These are phyloP conservation scores for Penicillium sp. DNA, from an alignment of 2,329 filamentous ascomycete genomes.

Conservation along the genomic window DNA sequence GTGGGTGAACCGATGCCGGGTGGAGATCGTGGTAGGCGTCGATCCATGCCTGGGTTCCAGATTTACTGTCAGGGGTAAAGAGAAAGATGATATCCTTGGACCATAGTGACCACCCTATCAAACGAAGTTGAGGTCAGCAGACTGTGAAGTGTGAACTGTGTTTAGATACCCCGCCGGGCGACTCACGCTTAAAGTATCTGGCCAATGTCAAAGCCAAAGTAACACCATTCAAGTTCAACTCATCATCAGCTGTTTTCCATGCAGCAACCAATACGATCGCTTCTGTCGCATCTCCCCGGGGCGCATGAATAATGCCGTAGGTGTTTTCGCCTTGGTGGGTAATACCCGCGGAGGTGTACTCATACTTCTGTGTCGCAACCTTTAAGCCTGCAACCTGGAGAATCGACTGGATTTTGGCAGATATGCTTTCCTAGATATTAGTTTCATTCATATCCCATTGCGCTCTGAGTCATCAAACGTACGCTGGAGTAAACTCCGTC, in stretches of 20 bases:
- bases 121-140: constrained; percentile 15
- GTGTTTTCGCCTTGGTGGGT: constrained; percentile 80
- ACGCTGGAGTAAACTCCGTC: constrained; percentile 29
- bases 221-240: constrained; percentile 83
- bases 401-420: constrained; percentile 72
- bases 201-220: constrained; percentile 82
- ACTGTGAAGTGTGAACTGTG: not conserved
- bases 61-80: constrained; percentile 82
- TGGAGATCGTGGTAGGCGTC: constrained; percentile 96
- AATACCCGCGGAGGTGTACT: constrained; percentile 75
- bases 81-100: constrained; percentile 97
- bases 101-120: constrained; percentile 86
- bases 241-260: constrained; percentile 77
- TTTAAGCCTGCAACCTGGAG: constrained; percentile 80
- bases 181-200: constrained; percentile 84
- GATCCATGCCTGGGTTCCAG: constrained; percentile 93
- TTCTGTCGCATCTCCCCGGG: constrained; percentile 92
- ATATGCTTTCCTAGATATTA: constrained; percentile 46
- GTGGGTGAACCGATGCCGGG: constrained; percentile 65
- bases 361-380: constrained; percentile 82
- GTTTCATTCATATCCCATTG: constrained; percentile 4
- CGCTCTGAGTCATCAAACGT: constrained; percentile 15
- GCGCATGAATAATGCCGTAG: constrained; percentile 90
- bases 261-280: constrained; percentile 90
- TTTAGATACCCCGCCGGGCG: not conserved